phyloP scores from a whole-genome alignment of 2,329 filamentous ascomycete species.

The Aspergillus hortae region DNA sequence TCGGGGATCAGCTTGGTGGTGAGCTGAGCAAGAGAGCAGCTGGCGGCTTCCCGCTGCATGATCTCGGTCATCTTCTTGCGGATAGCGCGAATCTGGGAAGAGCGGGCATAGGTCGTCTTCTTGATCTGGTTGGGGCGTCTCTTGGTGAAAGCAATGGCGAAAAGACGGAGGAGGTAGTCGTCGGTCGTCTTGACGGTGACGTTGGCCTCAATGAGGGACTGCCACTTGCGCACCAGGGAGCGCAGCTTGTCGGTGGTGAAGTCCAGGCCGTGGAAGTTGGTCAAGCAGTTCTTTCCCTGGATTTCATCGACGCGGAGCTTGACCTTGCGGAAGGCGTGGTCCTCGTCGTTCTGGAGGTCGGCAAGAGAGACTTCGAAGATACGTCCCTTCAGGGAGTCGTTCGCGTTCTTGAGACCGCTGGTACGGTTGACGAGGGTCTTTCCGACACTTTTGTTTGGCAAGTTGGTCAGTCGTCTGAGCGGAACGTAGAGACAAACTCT shows the following conservation, averaged over 20 bases:
- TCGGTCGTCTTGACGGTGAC: constrained; percentile 99
- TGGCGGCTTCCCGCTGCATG: constrained; percentile 91
- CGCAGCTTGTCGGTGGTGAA: constrained; percentile 99
- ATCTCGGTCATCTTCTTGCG: constrained; percentile 99
- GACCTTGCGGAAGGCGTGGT: constrained; percentile 99
- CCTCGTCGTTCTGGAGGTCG: constrained; percentile 99
- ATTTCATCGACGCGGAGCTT: constrained; percentile 98
- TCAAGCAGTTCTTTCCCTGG: constrained; percentile 99
- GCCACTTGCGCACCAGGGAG: constrained; percentile 99
- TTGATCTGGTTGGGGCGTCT: constrained; percentile 99
- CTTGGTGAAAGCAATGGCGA: constrained; percentile 99
- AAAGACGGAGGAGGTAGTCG: constrained; percentile 98
- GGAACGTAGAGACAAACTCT: background rate
- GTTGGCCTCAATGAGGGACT: constrained; percentile 98
- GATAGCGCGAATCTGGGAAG: constrained; percentile 96
- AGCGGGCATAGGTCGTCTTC: constrained; percentile 98
- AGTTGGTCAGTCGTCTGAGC: too few relatives aligned
- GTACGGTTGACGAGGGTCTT: constrained; percentile 99
- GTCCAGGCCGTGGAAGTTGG: constrained; percentile 99
- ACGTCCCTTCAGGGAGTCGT: constrained; percentile 97
- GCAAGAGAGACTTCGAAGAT: constrained; percentile 99
- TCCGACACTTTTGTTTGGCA: constrained; percentile 68
- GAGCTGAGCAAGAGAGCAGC: constrained; percentile 92
- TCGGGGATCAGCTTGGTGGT: constrained; percentile 98
- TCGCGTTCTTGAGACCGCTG: constrained; percentile 99